Evolutionary conservation across 2,329 filamentous ascomycete genomes (phyloP).

Genomic region (Myriosclerotinia scirpicola): DNA sequence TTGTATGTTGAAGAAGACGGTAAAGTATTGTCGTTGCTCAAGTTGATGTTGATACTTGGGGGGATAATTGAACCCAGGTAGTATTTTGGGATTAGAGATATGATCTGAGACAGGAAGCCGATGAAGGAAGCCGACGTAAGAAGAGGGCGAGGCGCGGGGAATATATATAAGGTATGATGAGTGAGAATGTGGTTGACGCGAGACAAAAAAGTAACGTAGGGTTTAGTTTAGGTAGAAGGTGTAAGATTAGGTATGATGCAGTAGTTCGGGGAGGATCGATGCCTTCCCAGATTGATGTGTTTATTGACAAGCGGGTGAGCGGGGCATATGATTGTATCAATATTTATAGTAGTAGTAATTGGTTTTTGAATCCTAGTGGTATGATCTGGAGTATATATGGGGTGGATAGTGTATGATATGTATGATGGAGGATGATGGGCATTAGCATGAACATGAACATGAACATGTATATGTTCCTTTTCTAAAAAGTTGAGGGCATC

Average conservation of each 20-base stretch:
- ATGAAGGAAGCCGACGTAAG: constrained; percentile 27
- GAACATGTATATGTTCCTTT: constrained; percentile 13
- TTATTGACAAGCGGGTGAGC: constrained; percentile 23
- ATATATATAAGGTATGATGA: constrained; percentile 31
- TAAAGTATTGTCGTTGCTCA: constrained; percentile 6
- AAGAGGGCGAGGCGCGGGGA: constrained; percentile 28
- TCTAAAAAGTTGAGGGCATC: constrained; percentile 17
- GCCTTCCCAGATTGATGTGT: constrained; percentile 22
- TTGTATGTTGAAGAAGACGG: constrained; percentile 6
- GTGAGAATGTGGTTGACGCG: constrained; percentile 14
- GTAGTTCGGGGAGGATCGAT: constrained; percentile 33
- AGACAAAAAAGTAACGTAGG: constrained; percentile 25
- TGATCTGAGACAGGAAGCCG: constrained; percentile 34
- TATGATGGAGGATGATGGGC: constrained; percentile 9
- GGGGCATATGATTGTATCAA: constrained; percentile 7
- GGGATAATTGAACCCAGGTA: constrained; percentile 13
- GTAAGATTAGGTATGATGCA: constrained; percentile 38
- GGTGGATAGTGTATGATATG: constrained; percentile 11
- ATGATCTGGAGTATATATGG: constrained; percentile 17
- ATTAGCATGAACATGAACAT: background rate
- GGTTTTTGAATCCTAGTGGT: constrained; percentile 7
- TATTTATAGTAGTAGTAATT: constrained; percentile 6
- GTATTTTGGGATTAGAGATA: constrained; percentile 27
- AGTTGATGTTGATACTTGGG: constrained; percentile 18
- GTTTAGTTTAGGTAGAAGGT: constrained; percentile 19